These are phyloP conservation scores for Pichia sp. DNA, from an alignment of 1,139 yeast species.

Conservation along the genomic window DNA sequence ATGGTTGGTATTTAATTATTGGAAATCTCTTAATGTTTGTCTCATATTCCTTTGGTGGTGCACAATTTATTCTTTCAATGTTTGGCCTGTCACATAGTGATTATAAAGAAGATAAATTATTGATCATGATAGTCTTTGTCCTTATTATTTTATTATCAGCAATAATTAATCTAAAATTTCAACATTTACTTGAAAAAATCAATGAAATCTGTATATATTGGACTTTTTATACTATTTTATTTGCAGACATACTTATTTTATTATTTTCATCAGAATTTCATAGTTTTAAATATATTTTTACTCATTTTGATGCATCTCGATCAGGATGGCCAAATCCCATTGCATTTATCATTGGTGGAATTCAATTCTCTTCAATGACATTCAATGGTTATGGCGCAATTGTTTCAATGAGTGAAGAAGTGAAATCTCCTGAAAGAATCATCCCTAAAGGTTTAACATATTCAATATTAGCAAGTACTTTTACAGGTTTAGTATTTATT, in stretches of 20 bases:
- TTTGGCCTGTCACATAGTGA: conserved; percentile 54
- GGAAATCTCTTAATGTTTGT: conserved; percentile 77
- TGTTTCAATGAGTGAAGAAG: conserved; percentile 79
- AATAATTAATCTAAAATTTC: conserved; percentile 53
- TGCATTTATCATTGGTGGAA: conserved; percentile 72
- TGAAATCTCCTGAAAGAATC: conserved; percentile 63
- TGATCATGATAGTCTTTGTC: conserved; percentile 53
- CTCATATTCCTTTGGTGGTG: conserved; percentile 67
- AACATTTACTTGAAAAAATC: conserved; percentile 53
- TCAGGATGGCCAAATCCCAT: conserved; percentile 67
- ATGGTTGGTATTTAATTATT: conserved; percentile 67
- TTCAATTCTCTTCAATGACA: conserved; percentile 74
- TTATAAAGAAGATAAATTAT: conserved; percentile 49
- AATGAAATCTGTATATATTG: conserved; percentile 64
- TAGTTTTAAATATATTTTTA: conserved; percentile 52
- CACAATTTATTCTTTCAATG: conserved; percentile 62
- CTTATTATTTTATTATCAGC: conserved; percentile 54
- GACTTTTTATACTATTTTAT: conserved; percentile 67
- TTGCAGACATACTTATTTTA: conserved; percentile 57
- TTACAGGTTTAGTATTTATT: conserved; percentile 66
- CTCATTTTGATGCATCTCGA: conserved; percentile 63
- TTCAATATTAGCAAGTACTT: conserved; percentile 57
- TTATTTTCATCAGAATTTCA: conserved; percentile 57
- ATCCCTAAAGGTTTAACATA: conserved; percentile 73
- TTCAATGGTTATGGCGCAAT: conserved; percentile 79